Base-by-base conservation (phyloP, 495 filamentous ascomycete species). In the Penicillium ucsense region DNA sequence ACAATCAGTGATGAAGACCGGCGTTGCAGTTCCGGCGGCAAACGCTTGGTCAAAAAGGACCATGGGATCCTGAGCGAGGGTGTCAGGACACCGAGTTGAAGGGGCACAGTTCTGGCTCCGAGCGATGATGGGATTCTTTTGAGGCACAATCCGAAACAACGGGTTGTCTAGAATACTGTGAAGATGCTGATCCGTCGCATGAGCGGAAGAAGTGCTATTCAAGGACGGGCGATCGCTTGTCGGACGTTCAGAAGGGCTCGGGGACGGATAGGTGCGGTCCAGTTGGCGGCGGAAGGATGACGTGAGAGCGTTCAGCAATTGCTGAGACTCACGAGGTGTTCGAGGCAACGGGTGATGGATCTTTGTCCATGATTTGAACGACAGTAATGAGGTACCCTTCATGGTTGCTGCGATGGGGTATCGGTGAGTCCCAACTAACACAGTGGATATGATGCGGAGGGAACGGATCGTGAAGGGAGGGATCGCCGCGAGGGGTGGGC, bases 271-370 rank as follows among this genome's bases (percentile, higher is more conserved):
- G 53, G 84, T 78, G 35, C 63, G 68, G 57, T 90, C 84, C 32
- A 94, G 73, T 33, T 86, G 82, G 35, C 75, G 67, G 46, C 83
- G 79, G 64, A 94, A 94, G n/a, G 85, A 89, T 4, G 73, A 69
- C 11, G 84, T 89, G 49, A 94, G 76, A 45, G 77, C 71, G 29
- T 76, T 70, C 46, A 89, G 79, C 2, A 94, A 72, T 50, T 81
- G 76, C 52, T 82, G 71, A 31, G 83, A 82, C 51, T 89, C 79
- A 54, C 74, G 77, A 5, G 68, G 68, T 41, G 69, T 78, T 20
- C 88, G 69, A 3, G 84, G 83, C 3, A 87, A 71, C 12, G 84
- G 85, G 11, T 78, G 82, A 55, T 90, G 83, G 39, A 91, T 75
- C 53, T 79, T 82, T 3, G 77, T 75, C 72, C 51, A 81, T 43